Percentiles rank a stretch among this genome's conserved stretches.
Conservation (phyloP, 106 monocot genomes). For the Posidonia australis region DNA sequence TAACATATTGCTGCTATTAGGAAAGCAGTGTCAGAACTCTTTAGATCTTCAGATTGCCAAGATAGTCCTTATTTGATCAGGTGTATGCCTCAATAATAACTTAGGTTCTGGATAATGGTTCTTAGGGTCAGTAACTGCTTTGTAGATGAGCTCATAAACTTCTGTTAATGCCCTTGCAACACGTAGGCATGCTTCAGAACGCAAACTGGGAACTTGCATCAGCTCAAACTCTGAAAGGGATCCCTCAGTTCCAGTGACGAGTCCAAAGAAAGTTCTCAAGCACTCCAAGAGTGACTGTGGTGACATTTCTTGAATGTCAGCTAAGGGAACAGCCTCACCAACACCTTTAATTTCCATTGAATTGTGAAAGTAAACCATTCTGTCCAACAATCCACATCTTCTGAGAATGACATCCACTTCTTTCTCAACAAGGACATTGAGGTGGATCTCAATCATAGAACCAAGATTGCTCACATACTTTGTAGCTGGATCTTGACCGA, state of each 20-base stretch:
- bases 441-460: constrained; percentile 52
- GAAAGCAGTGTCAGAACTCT: not conserved
- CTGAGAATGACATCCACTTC: constrained; percentile 58
- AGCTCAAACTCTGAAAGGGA: constrained; percentile 83
- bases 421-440: constrained; percentile 49
- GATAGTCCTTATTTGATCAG: constrained; percentile 74
- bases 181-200: constrained; percentile 43
- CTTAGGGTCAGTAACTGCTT: constrained; percentile 51
- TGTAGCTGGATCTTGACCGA: constrained; percentile 49
- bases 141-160: constrained; percentile 53
- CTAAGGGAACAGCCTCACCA: constrained; percentile 16
- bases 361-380: constrained; percentile 40
- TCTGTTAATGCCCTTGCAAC: constrained; percentile 57
- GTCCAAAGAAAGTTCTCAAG: constrained; percentile 64
- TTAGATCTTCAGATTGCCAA: constrained; percentile 52
- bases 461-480: constrained; percentile 36
- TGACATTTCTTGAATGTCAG: constrained; percentile 41
- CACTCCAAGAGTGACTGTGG: constrained; percentile 37
- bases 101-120: constrained; percentile 70
- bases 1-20: too few species aligned
- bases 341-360: not conserved
- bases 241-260: constrained; percentile 69
- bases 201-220: constrained; percentile 67
- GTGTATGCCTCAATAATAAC: constrained; percentile 61
- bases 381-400: constrained; percentile 51